phyloP scores from a whole-genome alignment of 2,329 filamentous ascomycete genomes.

The Aotearoamyces nothofagi region DNA sequence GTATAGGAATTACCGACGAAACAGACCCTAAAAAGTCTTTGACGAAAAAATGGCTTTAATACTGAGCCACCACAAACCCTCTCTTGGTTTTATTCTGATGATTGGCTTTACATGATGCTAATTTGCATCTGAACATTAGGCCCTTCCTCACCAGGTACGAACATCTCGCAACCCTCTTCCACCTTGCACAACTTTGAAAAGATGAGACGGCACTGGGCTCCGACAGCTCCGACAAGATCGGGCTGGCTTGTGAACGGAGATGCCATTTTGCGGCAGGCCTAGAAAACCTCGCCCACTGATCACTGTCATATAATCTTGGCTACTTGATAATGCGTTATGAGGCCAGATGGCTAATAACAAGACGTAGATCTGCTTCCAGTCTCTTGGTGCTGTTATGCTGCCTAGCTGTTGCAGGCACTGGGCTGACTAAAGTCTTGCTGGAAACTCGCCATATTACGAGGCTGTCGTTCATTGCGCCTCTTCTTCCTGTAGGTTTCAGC shows the following conservation, averaged over 20 bases:
- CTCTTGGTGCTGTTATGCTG: too few relatives aligned
- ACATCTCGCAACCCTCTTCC: constrained; percentile 1
- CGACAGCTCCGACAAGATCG: constrained; percentile 46
- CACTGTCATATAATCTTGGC: constrained; percentile 15
- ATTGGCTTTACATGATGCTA: not conserved
- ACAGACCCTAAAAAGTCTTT: constrained; percentile 3
- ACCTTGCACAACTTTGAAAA: constrained; percentile 25
- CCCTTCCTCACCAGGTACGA: constrained; percentile 8
- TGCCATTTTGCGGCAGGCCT: constrained; percentile 92
- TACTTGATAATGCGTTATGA: too few relatives aligned
- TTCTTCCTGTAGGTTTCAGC: too few relatives aligned
- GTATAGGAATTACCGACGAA: not conserved
- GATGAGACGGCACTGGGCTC: constrained; percentile 98
- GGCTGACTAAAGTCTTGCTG: too few relatives aligned
- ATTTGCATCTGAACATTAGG: constrained; percentile 1
- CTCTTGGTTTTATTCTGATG: not conserved
- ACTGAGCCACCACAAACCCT: too few relatives aligned
- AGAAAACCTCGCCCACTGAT: constrained; percentile 99
- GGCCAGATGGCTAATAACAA: too few relatives aligned
- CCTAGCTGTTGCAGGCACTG: too few relatives aligned
- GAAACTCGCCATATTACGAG: too few relatives aligned
- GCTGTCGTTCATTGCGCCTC: too few relatives aligned
- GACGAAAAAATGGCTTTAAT: constrained; percentile 2
- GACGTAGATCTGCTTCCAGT: too few relatives aligned
- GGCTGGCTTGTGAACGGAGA: constrained; percentile 39